A percentile compares a stretch with the other conserved stretches of the same genome.
Evolutionary conservation across 164 flowering plant species (phyloP).

Genomic region (Santalum album): DNA sequence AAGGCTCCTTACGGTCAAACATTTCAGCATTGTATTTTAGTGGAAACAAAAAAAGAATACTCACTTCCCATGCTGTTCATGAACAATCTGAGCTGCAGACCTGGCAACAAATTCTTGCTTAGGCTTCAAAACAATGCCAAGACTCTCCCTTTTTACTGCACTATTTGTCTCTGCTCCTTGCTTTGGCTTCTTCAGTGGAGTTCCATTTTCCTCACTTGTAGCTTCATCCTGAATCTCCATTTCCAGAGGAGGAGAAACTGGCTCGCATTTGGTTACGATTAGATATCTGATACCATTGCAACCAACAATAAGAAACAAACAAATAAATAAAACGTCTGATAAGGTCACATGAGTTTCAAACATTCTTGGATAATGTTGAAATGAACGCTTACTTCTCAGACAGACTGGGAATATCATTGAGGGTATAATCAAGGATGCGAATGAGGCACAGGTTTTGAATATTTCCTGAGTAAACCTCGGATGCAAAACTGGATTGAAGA

Average conservation of each 20-base stretch:
- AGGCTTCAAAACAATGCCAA: conserved; percentile 61
- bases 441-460: conserved; percentile 82
- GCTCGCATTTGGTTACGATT: conserved; percentile 63
- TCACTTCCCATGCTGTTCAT: conserved; percentile 76
- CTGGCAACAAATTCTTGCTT: conserved; percentile 68
- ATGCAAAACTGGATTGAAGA: conserved; percentile 45
- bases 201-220: conserved; percentile 25
- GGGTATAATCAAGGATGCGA: conserved; percentile 58
- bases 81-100: conserved; percentile 82
- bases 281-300: conserved; percentile 29
- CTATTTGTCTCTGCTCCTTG: conserved; percentile 13
- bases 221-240: conserved; percentile 41
- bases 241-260: conserved; percentile 75
- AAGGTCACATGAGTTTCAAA: too few species aligned
- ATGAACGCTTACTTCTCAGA: conserved; percentile 54
- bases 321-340: too few species aligned
- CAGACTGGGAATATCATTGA: conserved; percentile 67
- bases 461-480: conserved; percentile 58
- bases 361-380: too few species aligned
- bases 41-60: conserved; percentile 12
- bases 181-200: conserved; percentile 26
- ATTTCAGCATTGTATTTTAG: too few species aligned
- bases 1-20: too few species aligned
- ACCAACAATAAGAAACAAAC: neutral
- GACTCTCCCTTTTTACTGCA: conserved; percentile 17